A percentile compares a stretch with the other conserved stretches of the same genome.
These are phyloP conservation scores for Boletellus sp. DNA, from an alignment of 1,284 basidiomycete genomes.

Conservation along the genomic window DNA sequence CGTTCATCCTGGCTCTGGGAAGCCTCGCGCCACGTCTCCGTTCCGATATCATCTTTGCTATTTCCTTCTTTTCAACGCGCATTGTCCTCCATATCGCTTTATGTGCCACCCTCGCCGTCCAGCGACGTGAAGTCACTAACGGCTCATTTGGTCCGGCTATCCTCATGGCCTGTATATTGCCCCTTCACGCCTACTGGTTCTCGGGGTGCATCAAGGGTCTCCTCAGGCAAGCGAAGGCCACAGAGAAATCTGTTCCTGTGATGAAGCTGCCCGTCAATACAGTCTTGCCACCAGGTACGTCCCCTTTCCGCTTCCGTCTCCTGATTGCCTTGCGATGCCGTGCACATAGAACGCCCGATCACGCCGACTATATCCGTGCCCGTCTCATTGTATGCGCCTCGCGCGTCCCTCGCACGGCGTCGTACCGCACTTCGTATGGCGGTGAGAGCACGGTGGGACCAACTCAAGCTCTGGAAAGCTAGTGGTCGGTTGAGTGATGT, in stretches of 20 bases:
- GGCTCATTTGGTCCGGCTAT: slow-evolving; percentile 40
- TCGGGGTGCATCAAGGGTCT: slow-evolving; percentile 49
- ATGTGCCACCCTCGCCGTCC: slow-evolving; percentile 34
- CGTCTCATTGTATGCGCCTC: slow-evolving; percentile 9
- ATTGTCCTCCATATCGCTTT: slow-evolving; percentile 49
- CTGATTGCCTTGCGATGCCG: background rate
- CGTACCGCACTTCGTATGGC: slow-evolving; percentile 28
- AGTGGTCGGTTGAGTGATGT: slow-evolving; percentile 28
- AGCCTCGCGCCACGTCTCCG: slow-evolving; percentile 46
- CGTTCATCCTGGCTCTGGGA: slow-evolving; percentile 50
- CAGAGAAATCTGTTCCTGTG: slow-evolving; percentile 1
- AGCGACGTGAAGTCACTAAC: slow-evolving; percentile 26
- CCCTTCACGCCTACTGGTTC: slow-evolving; percentile 56
- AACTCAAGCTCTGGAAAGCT: slow-evolving; percentile 26
- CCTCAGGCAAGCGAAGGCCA: slow-evolving; percentile 33
- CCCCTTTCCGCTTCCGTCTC: background rate
- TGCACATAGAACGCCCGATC: slow-evolving; percentile 12
- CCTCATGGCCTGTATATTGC: slow-evolving; percentile 43
- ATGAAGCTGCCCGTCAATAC: slow-evolving; percentile 5
- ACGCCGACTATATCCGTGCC: slow-evolving; percentile 6
- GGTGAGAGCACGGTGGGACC: slow-evolving; percentile 28
- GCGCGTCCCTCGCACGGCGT: slow-evolving; percentile 25
- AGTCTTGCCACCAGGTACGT: slow-evolving; percentile 7
- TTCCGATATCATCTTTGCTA: slow-evolving; percentile 50
- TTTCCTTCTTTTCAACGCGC: slow-evolving; percentile 52